Conservation (phyloP, 768 basidiomycete genomes). For the Lactifluus piperatus region DNA sequence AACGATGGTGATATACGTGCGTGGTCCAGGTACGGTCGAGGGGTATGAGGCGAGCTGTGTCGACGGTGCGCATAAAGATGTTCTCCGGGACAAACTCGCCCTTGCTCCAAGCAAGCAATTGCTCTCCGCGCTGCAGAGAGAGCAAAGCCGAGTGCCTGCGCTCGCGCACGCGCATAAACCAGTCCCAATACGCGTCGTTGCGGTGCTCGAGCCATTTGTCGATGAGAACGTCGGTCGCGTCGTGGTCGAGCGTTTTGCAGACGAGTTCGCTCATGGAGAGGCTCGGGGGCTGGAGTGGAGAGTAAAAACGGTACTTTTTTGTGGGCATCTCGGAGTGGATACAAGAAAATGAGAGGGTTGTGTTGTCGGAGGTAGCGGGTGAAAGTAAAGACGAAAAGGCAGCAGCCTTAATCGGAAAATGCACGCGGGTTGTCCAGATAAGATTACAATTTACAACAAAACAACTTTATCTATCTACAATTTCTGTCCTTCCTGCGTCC, state of each 20-base stretch:
- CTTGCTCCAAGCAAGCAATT: constrained; percentile 45
- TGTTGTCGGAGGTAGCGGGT: background rate
- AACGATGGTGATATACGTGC: constrained; percentile 69
- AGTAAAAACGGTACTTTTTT: constrained; percentile 37
- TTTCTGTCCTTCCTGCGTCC: constrained; percentile 15
- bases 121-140: constrained; percentile 32
- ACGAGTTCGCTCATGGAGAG: constrained; percentile 73
- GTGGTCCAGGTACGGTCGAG: constrained; percentile 79
- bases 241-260: constrained; percentile 68
- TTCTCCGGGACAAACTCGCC: constrained; percentile 74
- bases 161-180: constrained; percentile 65
- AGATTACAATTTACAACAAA: background rate
- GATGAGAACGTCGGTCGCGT: constrained; percentile 69
- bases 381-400: background rate
- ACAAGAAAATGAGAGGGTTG: background rate
- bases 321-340: constrained; percentile 5
- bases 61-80: constrained; percentile 70
- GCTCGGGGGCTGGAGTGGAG: constrained; percentile 53
- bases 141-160: constrained; percentile 48
- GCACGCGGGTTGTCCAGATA: background rate
- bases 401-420: background rate
- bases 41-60: constrained; percentile 69
- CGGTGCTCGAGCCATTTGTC: constrained; percentile 79
- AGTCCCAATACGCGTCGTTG: constrained; percentile 67
- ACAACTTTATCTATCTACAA: background rate